Percentiles rank a stretch among this genome's conserved stretches.
Evolutionary conservation across 495 filamentous ascomycete species (phyloP).

Genomic region (Darksidea phi): DNA sequence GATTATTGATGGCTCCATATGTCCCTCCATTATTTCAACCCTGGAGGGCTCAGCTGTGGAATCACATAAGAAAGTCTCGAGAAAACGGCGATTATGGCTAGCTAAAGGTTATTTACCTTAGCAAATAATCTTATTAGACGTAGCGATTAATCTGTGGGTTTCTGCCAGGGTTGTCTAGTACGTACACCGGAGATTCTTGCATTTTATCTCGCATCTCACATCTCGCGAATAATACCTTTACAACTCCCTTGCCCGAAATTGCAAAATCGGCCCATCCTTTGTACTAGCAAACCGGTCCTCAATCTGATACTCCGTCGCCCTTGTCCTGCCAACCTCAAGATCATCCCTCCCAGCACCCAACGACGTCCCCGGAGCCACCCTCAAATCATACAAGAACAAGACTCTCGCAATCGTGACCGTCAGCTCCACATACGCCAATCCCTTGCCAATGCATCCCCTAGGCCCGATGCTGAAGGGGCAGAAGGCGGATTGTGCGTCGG

Average conservation of each 20-base stretch:
- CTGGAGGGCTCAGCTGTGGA: too few relatives aligned
- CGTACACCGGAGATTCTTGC: too few relatives aligned
- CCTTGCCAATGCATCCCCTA: slow-evolving; percentile 37
- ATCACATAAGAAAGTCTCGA: too few relatives aligned
- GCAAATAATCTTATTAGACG: too few relatives aligned
- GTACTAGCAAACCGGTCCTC: slow-evolving; percentile 58
- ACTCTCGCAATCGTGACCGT: slow-evolving; percentile 34
- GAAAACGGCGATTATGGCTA: too few relatives aligned
- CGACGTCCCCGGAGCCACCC: slow-evolving; percentile 15
- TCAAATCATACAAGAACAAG: slow-evolving; percentile 34
- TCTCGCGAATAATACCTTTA: too few relatives aligned
- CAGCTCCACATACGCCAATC: slow-evolving; percentile 37
- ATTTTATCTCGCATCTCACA: too few relatives aligned
- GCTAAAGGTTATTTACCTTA: too few relatives aligned
- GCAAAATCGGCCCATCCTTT: slow-evolving; percentile 57
- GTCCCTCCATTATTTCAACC: too few relatives aligned
- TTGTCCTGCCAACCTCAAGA: slow-evolving; percentile 44
- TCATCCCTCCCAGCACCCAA: slow-evolving; percentile 42
- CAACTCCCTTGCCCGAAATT: slow-evolving; percentile 44
- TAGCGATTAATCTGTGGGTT: too few relatives aligned
- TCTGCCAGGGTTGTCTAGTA: too few relatives aligned
- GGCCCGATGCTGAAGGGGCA: slow-evolving; percentile 39
- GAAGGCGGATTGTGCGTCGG: slow-evolving; percentile 31
- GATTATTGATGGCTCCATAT: too few relatives aligned
- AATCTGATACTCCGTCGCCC: slow-evolving; percentile 54